phyloP scores from a whole-genome alignment of 148 eudicot species.

The Chenopodium album region DNA sequence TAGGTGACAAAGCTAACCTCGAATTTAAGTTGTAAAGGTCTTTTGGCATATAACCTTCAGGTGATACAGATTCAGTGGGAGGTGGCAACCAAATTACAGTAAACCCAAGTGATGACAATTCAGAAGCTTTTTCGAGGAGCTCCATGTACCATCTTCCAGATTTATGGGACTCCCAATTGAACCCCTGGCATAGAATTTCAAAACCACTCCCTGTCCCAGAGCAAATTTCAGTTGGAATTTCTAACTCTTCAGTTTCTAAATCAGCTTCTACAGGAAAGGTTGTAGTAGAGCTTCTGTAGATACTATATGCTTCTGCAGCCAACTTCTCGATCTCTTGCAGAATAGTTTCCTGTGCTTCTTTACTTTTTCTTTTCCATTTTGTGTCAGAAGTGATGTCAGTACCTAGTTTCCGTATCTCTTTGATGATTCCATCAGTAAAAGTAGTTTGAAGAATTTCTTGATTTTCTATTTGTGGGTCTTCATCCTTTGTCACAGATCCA shows the following conservation, averaged over 20 bases:
- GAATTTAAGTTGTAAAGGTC: slow-evolving; percentile 94
- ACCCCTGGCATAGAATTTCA: slow-evolving; percentile 92
- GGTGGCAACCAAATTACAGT: slow-evolving; percentile 95
- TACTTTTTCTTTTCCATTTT: slow-evolving; percentile 60
- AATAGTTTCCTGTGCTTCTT: slow-evolving; percentile 76
- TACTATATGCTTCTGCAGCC: slow-evolving; percentile 96
- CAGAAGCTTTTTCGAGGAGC: slow-evolving; percentile 60
- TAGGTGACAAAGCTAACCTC: slow-evolving; percentile 45
- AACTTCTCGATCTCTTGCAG: slow-evolving; percentile 94
- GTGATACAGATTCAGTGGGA: slow-evolving; percentile 95
- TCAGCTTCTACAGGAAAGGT: slow-evolving; percentile 44
- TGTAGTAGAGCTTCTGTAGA: slow-evolving; percentile 65
- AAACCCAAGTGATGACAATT: slow-evolving; percentile 77
- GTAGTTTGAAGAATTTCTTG: slow-evolving; percentile 43
- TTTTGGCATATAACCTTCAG: slow-evolving; percentile 98
- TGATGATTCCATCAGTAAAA: slow-evolving; percentile 66
- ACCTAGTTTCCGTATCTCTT: slow-evolving; percentile 66
- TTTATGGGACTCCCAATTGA: slow-evolving; percentile 97
- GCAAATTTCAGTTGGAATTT: slow-evolving; percentile 36
- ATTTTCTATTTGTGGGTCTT: slow-evolving; percentile 27
- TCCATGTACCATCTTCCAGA: slow-evolving; percentile 91
- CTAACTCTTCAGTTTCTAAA: slow-evolving; percentile 44
- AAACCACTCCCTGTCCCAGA: slow-evolving; percentile 93
- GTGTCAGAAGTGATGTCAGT: slow-evolving; percentile 70
- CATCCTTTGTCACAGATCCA: slow-evolving; percentile 21